Evolutionary conservation across 345 rosid species (phyloP).

Genomic region (Dipteronia sinensis): DNA sequence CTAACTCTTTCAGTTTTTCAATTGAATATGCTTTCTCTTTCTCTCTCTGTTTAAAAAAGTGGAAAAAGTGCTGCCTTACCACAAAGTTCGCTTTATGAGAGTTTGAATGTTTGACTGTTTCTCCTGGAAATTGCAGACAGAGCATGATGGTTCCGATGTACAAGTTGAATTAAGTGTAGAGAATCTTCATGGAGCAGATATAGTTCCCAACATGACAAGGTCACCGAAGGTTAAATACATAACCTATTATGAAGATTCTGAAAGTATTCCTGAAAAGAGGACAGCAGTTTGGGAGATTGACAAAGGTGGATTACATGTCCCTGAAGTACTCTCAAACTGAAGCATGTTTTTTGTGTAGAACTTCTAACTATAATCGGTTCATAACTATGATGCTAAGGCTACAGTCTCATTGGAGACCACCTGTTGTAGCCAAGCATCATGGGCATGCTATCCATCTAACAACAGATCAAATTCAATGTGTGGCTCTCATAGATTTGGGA

Average conservation of each 20-base stretch:
- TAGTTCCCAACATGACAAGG: constrained; percentile 87
- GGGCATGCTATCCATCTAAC: constrained; percentile 11
- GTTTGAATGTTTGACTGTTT: constrained; percentile 11
- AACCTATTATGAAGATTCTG: constrained; percentile 93
- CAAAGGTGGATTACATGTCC: constrained; percentile 60
- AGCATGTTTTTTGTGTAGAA: constrained; percentile 17
- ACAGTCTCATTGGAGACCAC: background rate
- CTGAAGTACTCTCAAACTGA: constrained; percentile 12
- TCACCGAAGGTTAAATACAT: constrained; percentile 78
- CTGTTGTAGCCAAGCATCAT: constrained; percentile 13
- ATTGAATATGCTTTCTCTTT: background rate
- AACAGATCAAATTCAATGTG: background rate
- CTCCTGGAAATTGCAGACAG: constrained; percentile 62
- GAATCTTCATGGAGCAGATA: constrained; percentile 69
- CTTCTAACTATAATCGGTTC: constrained; percentile 12
- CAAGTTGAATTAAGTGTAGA: constrained; percentile 79
- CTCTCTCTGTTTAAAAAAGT: background rate
- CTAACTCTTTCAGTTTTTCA: background rate
- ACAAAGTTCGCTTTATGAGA: constrained; percentile 8
- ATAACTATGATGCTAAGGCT: background rate
- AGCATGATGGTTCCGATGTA: constrained; percentile 93
- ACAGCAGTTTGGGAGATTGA: constrained; percentile 99
- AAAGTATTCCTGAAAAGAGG: constrained; percentile 79
- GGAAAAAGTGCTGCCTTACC: background rate
- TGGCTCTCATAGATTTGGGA: constrained; percentile 3